Conservation (phyloP, 805 yeast species). For the Candida koratica region DNA sequence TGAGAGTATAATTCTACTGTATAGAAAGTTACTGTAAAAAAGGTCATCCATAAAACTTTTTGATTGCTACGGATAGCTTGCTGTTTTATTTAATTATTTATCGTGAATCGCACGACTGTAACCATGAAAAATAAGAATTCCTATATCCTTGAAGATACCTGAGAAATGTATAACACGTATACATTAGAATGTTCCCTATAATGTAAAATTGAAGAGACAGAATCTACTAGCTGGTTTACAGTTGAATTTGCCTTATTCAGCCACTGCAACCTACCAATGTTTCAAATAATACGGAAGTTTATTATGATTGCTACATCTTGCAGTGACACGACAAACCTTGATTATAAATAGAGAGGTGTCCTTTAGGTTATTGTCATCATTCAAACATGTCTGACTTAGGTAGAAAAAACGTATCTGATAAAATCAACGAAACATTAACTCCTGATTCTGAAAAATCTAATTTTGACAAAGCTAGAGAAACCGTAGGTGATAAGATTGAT, state of each 20-base stretch:
- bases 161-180: too few relatives aligned
- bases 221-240: neutral
- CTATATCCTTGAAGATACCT: too few relatives aligned
- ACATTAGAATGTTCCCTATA: too few relatives aligned
- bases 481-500: constrained; percentile 64
- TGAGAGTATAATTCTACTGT: too few relatives aligned
- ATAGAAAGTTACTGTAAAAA: too few relatives aligned
- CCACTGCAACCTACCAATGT: constrained; percentile 3
- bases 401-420: constrained; percentile 74
- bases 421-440: constrained; percentile 59
- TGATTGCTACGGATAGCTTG: too few relatives aligned
- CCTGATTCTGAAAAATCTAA: constrained; percentile 69
- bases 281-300: constrained; percentile 2
- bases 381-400: constrained; percentile 46
- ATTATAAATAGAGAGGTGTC: constrained; percentile 8
- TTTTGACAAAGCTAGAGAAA: constrained; percentile 67
- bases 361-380: neutral
- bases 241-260: constrained; percentile 2
- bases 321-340: neutral
- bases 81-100: too few relatives aligned
- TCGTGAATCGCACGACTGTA: too few relatives aligned
- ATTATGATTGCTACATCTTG: constrained; percentile 5
- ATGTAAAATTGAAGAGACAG: too few relatives aligned
- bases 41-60: too few relatives aligned
- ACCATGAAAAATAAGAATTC: too few relatives aligned